These are phyloP conservation scores for Colletotrichum sp. DNA, from an alignment of 2,329 filamentous ascomycete genomes.

Conservation along the genomic window DNA sequence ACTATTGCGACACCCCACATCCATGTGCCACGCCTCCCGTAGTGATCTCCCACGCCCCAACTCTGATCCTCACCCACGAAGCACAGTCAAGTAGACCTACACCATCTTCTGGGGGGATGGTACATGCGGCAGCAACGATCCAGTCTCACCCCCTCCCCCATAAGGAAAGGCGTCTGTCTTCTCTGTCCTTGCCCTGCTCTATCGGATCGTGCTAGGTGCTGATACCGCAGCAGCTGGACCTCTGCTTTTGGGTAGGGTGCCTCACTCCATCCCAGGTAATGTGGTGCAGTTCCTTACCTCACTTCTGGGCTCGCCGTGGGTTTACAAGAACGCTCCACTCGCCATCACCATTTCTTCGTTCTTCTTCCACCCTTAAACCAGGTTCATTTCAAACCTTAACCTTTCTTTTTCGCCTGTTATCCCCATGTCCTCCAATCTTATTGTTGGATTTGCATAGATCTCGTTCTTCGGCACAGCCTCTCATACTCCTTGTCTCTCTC, in stretches of 20 bases:
- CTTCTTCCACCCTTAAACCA: conserved; percentile 10
- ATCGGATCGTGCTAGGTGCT: conserved; percentile 10
- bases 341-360: neutral
- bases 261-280: neutral
- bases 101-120: neutral
- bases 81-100: neutral
- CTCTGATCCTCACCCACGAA: neutral
- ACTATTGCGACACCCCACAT: neutral
- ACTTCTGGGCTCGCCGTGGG: neutral
- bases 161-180: neutral
- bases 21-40: no score
- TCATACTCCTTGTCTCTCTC: conserved; percentile 6
- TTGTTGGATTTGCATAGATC: conserved; percentile 1
- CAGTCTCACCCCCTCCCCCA: neutral
- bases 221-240: neutral
- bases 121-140: neutral
- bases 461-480: conserved; percentile 10
- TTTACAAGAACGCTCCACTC: conserved; percentile 17
- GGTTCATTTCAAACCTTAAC: conserved; percentile 17
- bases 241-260: neutral
- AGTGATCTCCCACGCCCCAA: neutral
- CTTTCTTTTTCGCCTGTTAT: conserved; percentile 14
- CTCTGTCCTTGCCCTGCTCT: neutral
- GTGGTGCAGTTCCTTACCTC: neutral
- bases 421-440: conserved; percentile 15